These are phyloP conservation scores for Aureobasidium melanogenum DNA, from an alignment of 2,329 filamentous ascomycete genomes.

Conservation along the genomic window DNA sequence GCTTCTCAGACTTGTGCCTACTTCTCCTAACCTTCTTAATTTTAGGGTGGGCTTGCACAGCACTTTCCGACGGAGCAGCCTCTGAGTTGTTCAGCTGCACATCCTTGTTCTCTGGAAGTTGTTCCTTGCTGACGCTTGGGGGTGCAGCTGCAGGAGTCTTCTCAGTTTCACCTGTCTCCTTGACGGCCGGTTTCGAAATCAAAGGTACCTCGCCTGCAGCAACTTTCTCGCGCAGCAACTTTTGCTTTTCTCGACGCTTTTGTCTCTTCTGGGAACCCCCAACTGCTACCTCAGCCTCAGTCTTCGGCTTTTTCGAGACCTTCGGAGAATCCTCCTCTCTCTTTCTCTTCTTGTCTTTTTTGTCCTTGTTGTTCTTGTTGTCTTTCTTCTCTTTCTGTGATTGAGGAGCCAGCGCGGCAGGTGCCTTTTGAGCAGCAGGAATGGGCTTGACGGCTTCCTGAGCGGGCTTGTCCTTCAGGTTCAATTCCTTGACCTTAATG, in stretches of 20 bases:
- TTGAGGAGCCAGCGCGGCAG: neutral
- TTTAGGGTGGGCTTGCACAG: neutral
- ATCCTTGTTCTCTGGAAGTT: neutral
- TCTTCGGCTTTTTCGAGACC: neutral
- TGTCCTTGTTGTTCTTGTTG: neutral
- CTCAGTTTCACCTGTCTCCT: neutral
- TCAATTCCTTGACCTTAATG: neutral
- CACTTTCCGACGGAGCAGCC: neutral
- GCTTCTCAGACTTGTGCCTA: neutral
- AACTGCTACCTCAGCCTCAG: neutral
- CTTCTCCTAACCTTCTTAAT: constrained; percentile 4
- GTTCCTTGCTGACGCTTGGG: neutral
- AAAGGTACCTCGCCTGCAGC: neutral
- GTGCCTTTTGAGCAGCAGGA: neutral
- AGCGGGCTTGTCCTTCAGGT: neutral
- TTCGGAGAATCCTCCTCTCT: neutral
- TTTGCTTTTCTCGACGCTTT: neutral
- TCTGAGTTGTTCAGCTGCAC: neutral
- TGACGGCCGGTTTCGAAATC: neutral
- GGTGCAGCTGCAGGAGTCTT: neutral
- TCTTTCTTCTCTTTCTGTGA: neutral
- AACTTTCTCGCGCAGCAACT: neutral
- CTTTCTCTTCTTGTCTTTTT: constrained; percentile 9
- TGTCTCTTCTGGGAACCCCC: neutral
- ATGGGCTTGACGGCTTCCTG: neutral